Percentiles rank a stretch among this genome's conserved stretches.
Conservation (phyloP, 2,329 filamentous ascomycete species). For the Penicillium sp. region DNA sequence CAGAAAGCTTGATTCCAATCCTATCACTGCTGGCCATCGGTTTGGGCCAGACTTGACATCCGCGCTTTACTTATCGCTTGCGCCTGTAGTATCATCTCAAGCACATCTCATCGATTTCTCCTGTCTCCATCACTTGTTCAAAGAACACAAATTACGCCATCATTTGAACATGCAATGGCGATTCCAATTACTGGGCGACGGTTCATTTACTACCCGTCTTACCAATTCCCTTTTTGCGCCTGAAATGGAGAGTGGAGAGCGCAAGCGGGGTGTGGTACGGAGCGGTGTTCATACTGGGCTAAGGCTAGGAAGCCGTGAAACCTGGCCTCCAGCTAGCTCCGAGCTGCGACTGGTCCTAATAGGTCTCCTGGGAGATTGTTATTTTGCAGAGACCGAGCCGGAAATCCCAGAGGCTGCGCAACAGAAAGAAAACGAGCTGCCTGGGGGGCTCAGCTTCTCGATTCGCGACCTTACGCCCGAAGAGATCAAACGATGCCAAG, state of each 20-base stretch:
- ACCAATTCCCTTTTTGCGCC: slow-evolving; percentile 84
- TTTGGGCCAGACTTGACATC: slow-evolving; percentile 50
- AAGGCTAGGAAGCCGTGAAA: slow-evolving; percentile 76
- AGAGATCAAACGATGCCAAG: slow-evolving; percentile 81
- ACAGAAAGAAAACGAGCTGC: slow-evolving; percentile 51
- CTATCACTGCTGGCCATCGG: slow-evolving; percentile 11
- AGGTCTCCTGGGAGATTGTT: slow-evolving; percentile 80
- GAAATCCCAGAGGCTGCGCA: slow-evolving; percentile 25
- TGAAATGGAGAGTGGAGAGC: slow-evolving; percentile 77
- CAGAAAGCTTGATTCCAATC: slow-evolving; percentile 23
- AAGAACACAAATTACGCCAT: slow-evolving; percentile 68
- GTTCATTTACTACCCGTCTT: slow-evolving; percentile 78
- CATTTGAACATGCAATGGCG: slow-evolving; percentile 77
- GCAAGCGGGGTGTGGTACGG: slow-evolving; percentile 69
- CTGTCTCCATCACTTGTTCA: slow-evolving; percentile 77
- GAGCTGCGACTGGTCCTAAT: slow-evolving; percentile 88
- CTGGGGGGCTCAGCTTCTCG: slow-evolving; percentile 77
- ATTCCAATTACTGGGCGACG: slow-evolving; percentile 84
- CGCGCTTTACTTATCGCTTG: slow-evolving; percentile 72
- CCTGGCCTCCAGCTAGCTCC: slow-evolving; percentile 92
- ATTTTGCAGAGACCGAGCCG: slow-evolving; percentile 45
- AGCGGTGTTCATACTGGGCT: slow-evolving; percentile 78
- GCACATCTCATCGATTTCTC: slow-evolving; percentile 76
- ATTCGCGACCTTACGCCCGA: slow-evolving; percentile 78
- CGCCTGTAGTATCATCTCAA: slow-evolving; percentile 73